Percentiles rank a stretch among this genome's conserved stretches.
phyloP scores from a whole-genome alignment of 2,329 filamentous ascomycete species.

The Trematosphaeria pertusa region DNA sequence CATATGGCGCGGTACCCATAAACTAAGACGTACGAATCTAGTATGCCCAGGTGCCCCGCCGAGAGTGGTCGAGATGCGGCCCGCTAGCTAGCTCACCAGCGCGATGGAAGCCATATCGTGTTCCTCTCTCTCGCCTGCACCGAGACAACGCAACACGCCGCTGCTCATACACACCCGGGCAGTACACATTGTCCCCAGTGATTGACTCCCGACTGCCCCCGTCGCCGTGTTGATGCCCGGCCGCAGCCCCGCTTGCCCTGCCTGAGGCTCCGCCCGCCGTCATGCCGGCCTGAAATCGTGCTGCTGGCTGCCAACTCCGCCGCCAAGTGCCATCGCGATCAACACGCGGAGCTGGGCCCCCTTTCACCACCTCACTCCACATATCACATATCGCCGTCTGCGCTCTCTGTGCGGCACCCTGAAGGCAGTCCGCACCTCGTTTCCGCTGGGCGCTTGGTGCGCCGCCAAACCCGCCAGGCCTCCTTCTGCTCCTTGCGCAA shows the following conservation, averaged over 20 bases:
- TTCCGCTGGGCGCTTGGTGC: constrained; percentile 6
- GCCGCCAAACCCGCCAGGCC: constrained; percentile 15
- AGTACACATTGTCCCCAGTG: not conserved
- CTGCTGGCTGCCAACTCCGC: constrained; percentile 2
- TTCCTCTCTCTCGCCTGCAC: no score
- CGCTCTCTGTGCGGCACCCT: no score
- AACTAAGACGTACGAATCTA: no score
- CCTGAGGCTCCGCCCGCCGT: constrained; percentile 14
- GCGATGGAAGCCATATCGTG: no score
- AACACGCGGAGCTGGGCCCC: not conserved
- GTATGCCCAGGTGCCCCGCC: no score
- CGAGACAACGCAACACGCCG: no score
- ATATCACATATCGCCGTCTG: no score
- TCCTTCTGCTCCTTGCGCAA: constrained; percentile 35
- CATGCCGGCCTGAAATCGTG: constrained; percentile 9
- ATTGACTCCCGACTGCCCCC: constrained; percentile 1
- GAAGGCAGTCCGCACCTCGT: constrained; percentile 11
- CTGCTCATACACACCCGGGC: not conserved
- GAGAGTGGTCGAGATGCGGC: no score
- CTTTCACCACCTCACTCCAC: constrained; percentile 1
- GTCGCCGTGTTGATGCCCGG: constrained; percentile 7
- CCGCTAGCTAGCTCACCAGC: no score
- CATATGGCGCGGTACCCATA: no score
- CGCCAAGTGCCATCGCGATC: constrained; percentile 8
- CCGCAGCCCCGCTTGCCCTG: constrained; percentile 3